phyloP scores from a whole-genome alignment of 805 yeast species.

The Allodekkera sacchari region DNA sequence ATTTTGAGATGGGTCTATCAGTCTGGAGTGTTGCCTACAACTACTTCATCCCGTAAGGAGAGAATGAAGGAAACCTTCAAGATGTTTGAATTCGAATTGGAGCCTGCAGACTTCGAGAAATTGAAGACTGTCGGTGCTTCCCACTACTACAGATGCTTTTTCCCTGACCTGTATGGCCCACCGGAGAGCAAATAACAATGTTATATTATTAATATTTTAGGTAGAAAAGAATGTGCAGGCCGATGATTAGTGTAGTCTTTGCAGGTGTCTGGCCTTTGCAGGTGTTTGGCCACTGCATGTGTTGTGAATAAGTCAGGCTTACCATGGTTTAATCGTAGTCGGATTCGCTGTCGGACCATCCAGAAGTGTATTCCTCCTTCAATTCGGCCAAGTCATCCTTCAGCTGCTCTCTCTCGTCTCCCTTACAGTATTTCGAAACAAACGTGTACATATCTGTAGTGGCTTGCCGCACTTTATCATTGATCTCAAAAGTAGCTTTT shows the following conservation, averaged over 20 bases:
- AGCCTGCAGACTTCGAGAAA: conserved; percentile 38
- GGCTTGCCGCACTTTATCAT: conserved; percentile 17
- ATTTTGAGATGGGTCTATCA: conserved; percentile 65
- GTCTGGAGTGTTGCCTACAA: conserved; percentile 59
- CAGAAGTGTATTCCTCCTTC: conserved; percentile 40
- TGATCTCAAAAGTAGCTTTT: conserved; percentile 12
- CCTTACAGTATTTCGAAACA: conserved; percentile 19
- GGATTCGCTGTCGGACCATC: conserved; percentile 30
- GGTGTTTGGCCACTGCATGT: neutral
- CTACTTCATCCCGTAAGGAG: conserved; percentile 54
- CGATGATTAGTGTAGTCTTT: neutral
- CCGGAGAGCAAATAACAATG: neutral
- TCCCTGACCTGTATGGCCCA: neutral
- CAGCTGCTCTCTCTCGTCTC: conserved; percentile 48
- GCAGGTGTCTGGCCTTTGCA: neutral
- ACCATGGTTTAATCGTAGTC: conserved; percentile 1
- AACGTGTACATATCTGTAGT: conserved; percentile 17
- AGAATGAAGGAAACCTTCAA: conserved; percentile 51
- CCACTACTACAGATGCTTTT: conserved; percentile 1
- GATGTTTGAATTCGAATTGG: conserved; percentile 46
- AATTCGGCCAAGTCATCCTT: conserved; percentile 38
- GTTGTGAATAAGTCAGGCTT: neutral
- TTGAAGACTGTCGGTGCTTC: conserved; percentile 34
- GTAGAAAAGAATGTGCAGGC: neutral
- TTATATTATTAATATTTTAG: neutral